Percentiles rank a stretch among this genome's conserved stretches.
Evolutionary conservation across 1,139 yeast species (phyloP).

Genomic region (Meyerozyma carpophila): DNA sequence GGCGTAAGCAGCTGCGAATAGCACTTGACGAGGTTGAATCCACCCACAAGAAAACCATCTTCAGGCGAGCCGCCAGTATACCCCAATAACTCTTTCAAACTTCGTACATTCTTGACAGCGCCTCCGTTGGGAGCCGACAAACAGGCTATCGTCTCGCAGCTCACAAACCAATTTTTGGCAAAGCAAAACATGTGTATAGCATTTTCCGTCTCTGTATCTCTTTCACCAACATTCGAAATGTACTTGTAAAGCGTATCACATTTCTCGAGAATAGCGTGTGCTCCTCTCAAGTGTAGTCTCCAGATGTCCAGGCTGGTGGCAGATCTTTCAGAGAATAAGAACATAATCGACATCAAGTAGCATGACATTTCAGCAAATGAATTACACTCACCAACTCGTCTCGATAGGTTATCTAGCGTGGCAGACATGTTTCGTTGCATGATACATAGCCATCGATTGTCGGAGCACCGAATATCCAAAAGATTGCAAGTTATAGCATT

Average conservation of each 20-base stretch:
- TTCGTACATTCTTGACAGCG: slow-evolving; percentile 1
- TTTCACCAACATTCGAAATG: neutral
- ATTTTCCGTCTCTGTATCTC: slow-evolving; percentile 1
- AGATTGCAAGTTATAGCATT: slow-evolving; percentile 5
- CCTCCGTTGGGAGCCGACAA: slow-evolving; percentile 9
- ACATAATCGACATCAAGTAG: slow-evolving; percentile 9
- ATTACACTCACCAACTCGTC: slow-evolving; percentile 3
- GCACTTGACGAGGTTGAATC: slow-evolving; percentile 7
- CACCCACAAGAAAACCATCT: slow-evolving; percentile 3
- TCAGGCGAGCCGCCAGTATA: neutral
- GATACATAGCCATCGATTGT: slow-evolving; percentile 5
- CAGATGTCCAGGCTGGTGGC: slow-evolving; percentile 15
- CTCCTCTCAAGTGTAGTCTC: slow-evolving; percentile 19
- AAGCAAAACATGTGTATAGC: slow-evolving; percentile 6
- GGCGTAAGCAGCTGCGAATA: slow-evolving; percentile 8
- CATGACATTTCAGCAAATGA: slow-evolving; percentile 8
- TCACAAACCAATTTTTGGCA: slow-evolving; percentile 7
- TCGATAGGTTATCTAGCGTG: slow-evolving; percentile 4
- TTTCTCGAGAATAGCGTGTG: slow-evolving; percentile 9
- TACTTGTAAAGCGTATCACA: slow-evolving; percentile 3
- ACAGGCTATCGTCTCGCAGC: slow-evolving; percentile 6
- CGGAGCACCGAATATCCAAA: slow-evolving; percentile 2
- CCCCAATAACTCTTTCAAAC: neutral
- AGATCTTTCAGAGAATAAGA: slow-evolving; percentile 16
- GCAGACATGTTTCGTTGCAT: slow-evolving; percentile 3